Evolutionary conservation across 495 filamentous ascomycete species (phyloP), one percentile per base, ranked within the genome.

Genomic region (Lentithecium fluviatile): DNA sequence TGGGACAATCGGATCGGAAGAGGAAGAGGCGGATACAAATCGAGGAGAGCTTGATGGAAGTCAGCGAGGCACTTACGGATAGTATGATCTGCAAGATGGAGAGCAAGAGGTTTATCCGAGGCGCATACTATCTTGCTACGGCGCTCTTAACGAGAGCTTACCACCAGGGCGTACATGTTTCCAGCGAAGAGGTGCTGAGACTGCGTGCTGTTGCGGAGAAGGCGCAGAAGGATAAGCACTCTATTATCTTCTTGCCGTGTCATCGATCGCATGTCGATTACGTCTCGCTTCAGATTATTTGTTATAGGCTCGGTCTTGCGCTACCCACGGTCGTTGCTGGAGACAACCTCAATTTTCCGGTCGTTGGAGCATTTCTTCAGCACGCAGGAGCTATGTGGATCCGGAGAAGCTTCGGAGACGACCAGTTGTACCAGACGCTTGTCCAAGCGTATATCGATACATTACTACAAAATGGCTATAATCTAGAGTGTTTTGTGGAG

Each of bases 71-170:
- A 45, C 84, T 93, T 79, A 88, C 90, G 57, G 89, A 96, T 67
- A 85, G 87, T 47, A 98, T 97, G 94, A 96, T 97, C 54, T 97
- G 94, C 82, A 98, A 97, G 74, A 92, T 97, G 78, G 94, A 98
- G 76, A 95, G 88, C 76, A 96, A 93, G 70, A 78, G 81, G 24
- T 97, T 97, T 67, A 97, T 98, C 65, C 77, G 94, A 23, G 83
- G 87, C 15, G 93, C 94, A 50, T 97, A 97, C 71, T 97, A 96
- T 74, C 64, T 95, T 47, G 80, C 80, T 61, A 93, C 91, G 8
- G 92, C 97, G 72, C 80, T 97, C 38, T 77, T 97, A 56, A 91
- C 91, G 12, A 80, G 94, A 57, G 91, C 93, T 12, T 98, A 98
- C 75, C 90, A 97, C 70, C 92, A 97, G 76, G 94, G 86, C 15